phyloP scores from a whole-genome alignment of 1,284 basidiomycete species.

The Irpex rosettiformis region DNA sequence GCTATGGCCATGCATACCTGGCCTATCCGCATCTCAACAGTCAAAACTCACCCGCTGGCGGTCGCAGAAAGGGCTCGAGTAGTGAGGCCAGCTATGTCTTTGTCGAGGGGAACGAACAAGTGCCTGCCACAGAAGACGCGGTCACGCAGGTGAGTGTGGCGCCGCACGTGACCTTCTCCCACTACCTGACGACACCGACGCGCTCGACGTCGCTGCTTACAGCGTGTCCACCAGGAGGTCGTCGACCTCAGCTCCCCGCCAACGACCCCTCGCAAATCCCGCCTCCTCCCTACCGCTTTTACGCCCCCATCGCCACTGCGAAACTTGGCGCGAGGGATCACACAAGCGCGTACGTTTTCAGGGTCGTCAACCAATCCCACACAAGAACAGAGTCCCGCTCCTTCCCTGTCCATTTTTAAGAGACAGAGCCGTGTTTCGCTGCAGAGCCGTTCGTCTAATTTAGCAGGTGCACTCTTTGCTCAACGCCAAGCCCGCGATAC shows the following conservation, averaged over 20 bases:
- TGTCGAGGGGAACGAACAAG: slow-evolving; percentile 33
- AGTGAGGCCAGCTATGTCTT: slow-evolving; percentile 56
- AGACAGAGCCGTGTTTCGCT: slow-evolving; percentile 16
- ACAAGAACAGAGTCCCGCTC: slow-evolving; percentile 21
- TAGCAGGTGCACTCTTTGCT: slow-evolving; percentile 18
- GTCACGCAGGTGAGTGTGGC: slow-evolving; percentile 25
- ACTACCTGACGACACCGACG: neutral
- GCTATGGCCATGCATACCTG: slow-evolving; percentile 42
- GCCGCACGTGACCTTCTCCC: slow-evolving; percentile 25
- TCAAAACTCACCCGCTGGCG: neutral
- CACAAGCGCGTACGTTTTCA: slow-evolving; percentile 33
- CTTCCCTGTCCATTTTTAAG: slow-evolving; percentile 21
- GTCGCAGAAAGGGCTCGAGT: slow-evolving; percentile 28
- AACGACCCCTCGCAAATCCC: slow-evolving; percentile 31
- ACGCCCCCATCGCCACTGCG: slow-evolving; percentile 51
- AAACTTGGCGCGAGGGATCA: slow-evolving; percentile 48
- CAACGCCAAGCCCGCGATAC: slow-evolving; percentile 19
- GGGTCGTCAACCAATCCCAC: slow-evolving; percentile 29
- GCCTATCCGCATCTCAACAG: slow-evolving; percentile 38
- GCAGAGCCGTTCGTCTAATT: slow-evolving; percentile 16
- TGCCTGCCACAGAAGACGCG: slow-evolving; percentile 36
- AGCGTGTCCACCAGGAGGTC: slow-evolving; percentile 19
- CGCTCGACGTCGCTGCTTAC: slow-evolving; percentile 5
- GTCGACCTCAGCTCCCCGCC: slow-evolving; percentile 32
- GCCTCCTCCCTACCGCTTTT: slow-evolving; percentile 31